Evolutionary conservation across 1,139 yeast genomes (phyloP).

Genomic region (Arxiozyma telluris): DNA sequence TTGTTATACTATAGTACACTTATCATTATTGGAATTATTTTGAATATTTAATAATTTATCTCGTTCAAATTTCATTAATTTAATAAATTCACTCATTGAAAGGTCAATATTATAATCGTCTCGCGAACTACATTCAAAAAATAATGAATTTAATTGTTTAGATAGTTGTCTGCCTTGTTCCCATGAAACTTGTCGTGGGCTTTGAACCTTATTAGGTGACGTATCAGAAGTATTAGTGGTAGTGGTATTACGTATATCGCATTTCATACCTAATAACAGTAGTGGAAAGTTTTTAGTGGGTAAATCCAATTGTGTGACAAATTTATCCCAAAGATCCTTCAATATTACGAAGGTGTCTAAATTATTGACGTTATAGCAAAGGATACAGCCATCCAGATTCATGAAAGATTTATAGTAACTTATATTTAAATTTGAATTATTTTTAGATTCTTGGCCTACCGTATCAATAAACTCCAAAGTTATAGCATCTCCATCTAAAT

Average conservation of each 20-base stretch:
- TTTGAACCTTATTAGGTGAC: not conserved
- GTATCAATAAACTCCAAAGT: conserved; percentile 85
- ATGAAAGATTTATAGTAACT: conserved; percentile 66
- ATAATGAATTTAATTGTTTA: conserved; percentile 50
- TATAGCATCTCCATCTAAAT: conserved; percentile 33
- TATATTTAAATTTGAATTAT: conserved; percentile 76
- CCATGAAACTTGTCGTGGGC: conserved; percentile 36
- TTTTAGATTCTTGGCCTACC: conserved; percentile 56
- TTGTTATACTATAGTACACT: conserved; percentile 6
- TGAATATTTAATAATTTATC: not conserved
- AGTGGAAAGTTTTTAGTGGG: conserved; percentile 47
- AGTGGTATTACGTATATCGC: conserved; percentile 40
- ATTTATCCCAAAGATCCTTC: conserved; percentile 73
- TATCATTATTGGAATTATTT: not conserved
- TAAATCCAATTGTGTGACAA: conserved; percentile 57
- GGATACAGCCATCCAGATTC: conserved; percentile 77
- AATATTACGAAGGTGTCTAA: conserved; percentile 72
- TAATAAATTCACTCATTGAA: conserved; percentile 60
- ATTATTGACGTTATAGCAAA: conserved; percentile 77
- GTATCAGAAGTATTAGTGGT: not conserved
- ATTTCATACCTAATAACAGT: conserved; percentile 77
- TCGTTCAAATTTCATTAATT: conserved; percentile 51
- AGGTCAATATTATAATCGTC: conserved; percentile 51
- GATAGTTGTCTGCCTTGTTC: conserved; percentile 63
- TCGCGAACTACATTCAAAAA: conserved; percentile 80